Percentiles rank a stretch among this genome's conserved stretches.
Evolutionary conservation across 148 eudicot species (phyloP).

Genomic region (Amaranthus hypochondriacus): DNA sequence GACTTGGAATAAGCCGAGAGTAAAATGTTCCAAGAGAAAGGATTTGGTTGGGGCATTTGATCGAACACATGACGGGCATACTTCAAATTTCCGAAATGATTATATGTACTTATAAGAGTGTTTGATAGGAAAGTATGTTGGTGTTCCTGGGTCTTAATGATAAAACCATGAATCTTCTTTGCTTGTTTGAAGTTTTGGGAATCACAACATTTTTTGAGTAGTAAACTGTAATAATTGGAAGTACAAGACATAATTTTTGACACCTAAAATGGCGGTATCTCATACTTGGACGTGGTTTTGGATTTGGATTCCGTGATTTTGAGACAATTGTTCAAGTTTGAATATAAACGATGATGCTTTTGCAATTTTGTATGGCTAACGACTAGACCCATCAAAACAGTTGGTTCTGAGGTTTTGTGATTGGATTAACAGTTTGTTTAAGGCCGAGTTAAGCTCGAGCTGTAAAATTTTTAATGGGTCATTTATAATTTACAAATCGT

Average conservation of each 20-base stretch:
- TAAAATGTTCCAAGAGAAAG: slow-evolving; percentile 76
- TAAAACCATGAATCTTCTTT: slow-evolving; percentile 55
- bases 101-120: slow-evolving; percentile 40
- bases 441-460: too few species aligned
- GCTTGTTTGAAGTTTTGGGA: slow-evolving; percentile 40
- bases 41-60: slow-evolving; percentile 56
- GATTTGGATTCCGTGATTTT: not conserved
- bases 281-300: not conserved
- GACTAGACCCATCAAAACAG: too few species aligned
- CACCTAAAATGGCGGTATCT: slow-evolving; percentile 33
- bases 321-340: not conserved
- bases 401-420: too few species aligned
- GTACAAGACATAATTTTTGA: slow-evolving; percentile 31
- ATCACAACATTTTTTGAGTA: slow-evolving; percentile 70
- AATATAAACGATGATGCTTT: not conserved
- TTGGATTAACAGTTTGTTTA: too few species aligned
- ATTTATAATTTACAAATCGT: too few species aligned
- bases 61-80: slow-evolving; percentile 89
- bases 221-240: slow-evolving; percentile 50
- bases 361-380: too few species aligned
- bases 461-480: too few species aligned
- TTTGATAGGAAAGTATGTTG: slow-evolving; percentile 59
- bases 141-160: slow-evolving; percentile 43
- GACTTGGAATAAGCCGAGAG: slow-evolving; percentile 61
- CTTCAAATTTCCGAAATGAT: slow-evolving; percentile 24